Evolutionary conservation across 2,329 filamentous ascomycete species (phyloP), one percentile per base, ranked within the genome.

Genomic region (Bretziella fagacearum): DNA sequence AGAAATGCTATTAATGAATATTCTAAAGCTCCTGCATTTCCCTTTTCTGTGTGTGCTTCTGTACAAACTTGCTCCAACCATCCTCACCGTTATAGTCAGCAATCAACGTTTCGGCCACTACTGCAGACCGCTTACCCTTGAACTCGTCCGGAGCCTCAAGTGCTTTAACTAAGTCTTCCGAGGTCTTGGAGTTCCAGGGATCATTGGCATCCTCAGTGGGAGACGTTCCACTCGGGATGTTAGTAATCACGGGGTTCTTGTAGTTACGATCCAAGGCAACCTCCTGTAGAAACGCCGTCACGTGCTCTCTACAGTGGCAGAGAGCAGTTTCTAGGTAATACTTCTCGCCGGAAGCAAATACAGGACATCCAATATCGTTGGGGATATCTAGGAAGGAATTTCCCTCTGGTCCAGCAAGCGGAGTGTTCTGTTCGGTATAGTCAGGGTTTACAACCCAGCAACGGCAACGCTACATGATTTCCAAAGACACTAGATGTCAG

Each of bases 261-360:
- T 65, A 70, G 4, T 51, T 51, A 0, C 56, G 48, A 2, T 57
- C 53, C 2, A 61, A 56, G 4, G 72, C 68, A 10, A 80, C 68
- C 30, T 72, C 63, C 42, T 74, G 62, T 29, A 86, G 64, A 69
- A 78, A 86, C 32, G 63, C 59, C 2, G 84, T 59, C 22, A 91
- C 70, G 2, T 64, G 59, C 10, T 57, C 54, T 52, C 74, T 70
- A 0, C 72, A 69, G 8, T 58, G 59, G 10, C 79, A 64, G 45
- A 87, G 68, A 51, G 84, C 70, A 30, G 66, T 65, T 58, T 93
- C 83, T 6, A 63, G 63, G 55, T 75, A 66, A 27, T 66, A 57
- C 1, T 61, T 55, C 52, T 81, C 74, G 3, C 79, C 79, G 1
- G 78, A 72, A n/a, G 79, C 79, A 60, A 80, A 81, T 52, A 77